Conservation (phyloP, 352 stramenopile species). For the Globisporangium carolinianum region DNA sequence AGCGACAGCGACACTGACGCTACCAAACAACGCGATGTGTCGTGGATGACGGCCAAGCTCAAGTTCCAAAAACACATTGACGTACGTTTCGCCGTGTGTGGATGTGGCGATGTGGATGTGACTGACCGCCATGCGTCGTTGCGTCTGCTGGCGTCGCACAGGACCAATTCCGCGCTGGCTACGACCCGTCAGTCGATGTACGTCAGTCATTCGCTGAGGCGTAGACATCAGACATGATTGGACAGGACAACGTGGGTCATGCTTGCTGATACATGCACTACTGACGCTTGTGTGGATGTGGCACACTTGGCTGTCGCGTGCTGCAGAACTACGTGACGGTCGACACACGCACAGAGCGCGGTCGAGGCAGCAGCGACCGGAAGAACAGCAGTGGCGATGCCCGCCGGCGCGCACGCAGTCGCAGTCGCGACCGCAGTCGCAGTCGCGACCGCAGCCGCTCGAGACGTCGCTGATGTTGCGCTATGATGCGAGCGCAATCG, state of each 20-base stretch:
- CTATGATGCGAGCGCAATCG: background rate
- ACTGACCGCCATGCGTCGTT: background rate
- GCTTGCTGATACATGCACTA: too few relatives aligned
- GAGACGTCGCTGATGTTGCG: background rate
- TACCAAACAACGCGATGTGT: slow-evolving; percentile 37
- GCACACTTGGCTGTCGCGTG: too few relatives aligned
- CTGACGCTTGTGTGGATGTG: too few relatives aligned
- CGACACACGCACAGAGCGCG: slow-evolving; percentile 32
- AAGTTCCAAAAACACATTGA: slow-evolving; percentile 89
- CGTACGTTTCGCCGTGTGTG: slow-evolving; percentile 19
- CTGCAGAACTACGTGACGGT: slow-evolving; percentile 67
- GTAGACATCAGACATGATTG: too few relatives aligned
- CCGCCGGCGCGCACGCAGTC: background rate
- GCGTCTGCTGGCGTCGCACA: slow-evolving; percentile 8
- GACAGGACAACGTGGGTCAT: too few relatives aligned
- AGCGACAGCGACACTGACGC: slow-evolving; percentile 24
- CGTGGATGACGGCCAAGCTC: slow-evolving; percentile 84
- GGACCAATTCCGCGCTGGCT: slow-evolving; percentile 68
- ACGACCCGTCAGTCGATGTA: slow-evolving; percentile 49
- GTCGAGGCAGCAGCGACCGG: too few relatives aligned
- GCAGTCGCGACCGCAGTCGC: slow-evolving; percentile 1
- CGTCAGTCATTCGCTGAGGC: slow-evolving; percentile 6
- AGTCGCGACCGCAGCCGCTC: background rate
- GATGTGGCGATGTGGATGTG: background rate
- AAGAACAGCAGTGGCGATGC: background rate